A percentile compares a stretch with the other conserved stretches of the same genome.
Evolutionary conservation across 2,329 filamentous ascomycete species (phyloP).

Genomic region (Clonostachys byssicola): DNA sequence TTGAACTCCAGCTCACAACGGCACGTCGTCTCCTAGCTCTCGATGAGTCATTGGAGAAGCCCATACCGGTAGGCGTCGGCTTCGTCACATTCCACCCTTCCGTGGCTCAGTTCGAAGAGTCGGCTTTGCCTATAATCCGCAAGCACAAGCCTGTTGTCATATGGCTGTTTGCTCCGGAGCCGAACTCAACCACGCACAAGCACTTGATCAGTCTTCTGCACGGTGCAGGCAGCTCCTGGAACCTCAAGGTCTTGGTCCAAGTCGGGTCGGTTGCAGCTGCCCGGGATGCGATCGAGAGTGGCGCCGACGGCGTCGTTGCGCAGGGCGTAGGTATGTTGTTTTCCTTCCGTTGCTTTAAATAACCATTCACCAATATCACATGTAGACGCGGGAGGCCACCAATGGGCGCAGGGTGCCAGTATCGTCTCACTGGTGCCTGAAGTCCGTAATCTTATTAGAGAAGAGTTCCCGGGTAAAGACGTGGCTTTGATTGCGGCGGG

Average conservation of each 20-base stretch:
- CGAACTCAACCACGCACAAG: conserved; percentile 28
- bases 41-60: conserved; percentile 23
- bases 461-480: conserved; percentile 23
- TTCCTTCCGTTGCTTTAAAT: too few relatives aligned
- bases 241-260: conserved; percentile 53
- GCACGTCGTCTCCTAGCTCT: conserved; percentile 17
- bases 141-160: conserved; percentile 52
- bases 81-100: conserved; percentile 53
- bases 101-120: conserved; percentile 26
- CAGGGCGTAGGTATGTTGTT: conserved; percentile 43
- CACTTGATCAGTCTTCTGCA: conserved; percentile 29
- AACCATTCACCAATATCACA: too few relatives aligned
- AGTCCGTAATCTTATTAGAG: conserved; percentile 39
- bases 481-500: conserved; percentile 51
- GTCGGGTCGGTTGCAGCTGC: conserved; percentile 56
- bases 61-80: conserved; percentile 49
- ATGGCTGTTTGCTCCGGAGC: conserved; percentile 63
- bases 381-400: conserved; percentile 57
- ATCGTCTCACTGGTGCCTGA: conserved; percentile 55
- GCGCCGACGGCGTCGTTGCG: conserved; percentile 54
- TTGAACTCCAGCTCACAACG: conserved; percentile 22
- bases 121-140: conserved; percentile 43
- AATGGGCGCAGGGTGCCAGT: conserved; percentile 47
- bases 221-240: conserved; percentile 8
- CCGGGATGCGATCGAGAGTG: conserved; percentile 36